Conservation (phyloP, 2,329 filamentous ascomycete genomes). For the Corynespora cassiicola region DNA sequence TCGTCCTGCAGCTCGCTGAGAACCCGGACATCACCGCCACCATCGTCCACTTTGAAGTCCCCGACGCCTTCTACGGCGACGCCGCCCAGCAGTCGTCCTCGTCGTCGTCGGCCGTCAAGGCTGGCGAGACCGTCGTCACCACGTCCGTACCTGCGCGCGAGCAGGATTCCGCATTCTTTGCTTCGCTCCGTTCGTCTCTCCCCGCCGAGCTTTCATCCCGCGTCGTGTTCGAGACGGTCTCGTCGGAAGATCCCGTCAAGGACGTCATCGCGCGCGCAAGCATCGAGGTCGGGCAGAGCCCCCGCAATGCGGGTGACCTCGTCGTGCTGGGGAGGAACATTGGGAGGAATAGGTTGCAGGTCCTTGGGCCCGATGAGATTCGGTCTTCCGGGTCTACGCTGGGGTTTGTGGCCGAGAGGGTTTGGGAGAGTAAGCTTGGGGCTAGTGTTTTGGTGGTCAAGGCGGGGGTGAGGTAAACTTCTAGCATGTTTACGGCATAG, state of each 20-base stretch:
- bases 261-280: constrained; percentile 62
- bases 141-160: constrained; percentile 33
- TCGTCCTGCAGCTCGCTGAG: constrained; percentile 83
- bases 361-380: constrained; percentile 43
- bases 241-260: constrained; percentile 38
- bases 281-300: constrained; percentile 65
- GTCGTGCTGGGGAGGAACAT: constrained; percentile 68
- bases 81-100: constrained; percentile 10
- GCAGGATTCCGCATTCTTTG: constrained; percentile 62
- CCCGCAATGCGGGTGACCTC: constrained; percentile 73
- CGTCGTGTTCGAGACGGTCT: constrained; percentile 64
- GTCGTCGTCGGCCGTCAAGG: constrained; percentile 18
- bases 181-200: constrained; percentile 62
- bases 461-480: constrained; percentile 46
- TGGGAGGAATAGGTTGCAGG: constrained; percentile 22
- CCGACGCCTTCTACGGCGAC: constrained; percentile 23
- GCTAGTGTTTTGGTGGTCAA: constrained; percentile 76
- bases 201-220: constrained; percentile 58
- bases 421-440: constrained; percentile 65
- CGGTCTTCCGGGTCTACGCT: constrained; percentile 54
- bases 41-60: constrained; percentile 65
- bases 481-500: no score
- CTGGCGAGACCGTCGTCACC: constrained; percentile 17
- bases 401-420: constrained; percentile 65
- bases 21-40: constrained; percentile 81